Base-by-base conservation (phyloP, 1,284 basidiomycete genomes). In the Tranzscheliella williamsii region DNA sequence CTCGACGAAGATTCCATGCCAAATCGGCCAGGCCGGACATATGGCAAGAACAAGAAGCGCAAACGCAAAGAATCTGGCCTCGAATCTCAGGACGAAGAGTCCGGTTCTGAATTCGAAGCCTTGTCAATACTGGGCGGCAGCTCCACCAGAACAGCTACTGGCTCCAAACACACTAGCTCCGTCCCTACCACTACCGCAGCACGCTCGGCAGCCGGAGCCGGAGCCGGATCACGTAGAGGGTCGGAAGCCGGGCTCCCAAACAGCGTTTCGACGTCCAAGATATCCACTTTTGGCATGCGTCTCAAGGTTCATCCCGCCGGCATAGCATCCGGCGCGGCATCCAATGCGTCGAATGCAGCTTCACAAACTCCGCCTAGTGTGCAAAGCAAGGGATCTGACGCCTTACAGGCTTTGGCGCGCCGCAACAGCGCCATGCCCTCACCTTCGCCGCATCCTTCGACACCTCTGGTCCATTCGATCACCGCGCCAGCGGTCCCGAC, bases 1-100 rank as follows among this genome's bases (percentile, higher is more conserved):
- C 43, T 65, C 13, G 62, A 65, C 29, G 62, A 65, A 33, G 66
- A 68, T n/a, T 61, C 62, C 17, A 49, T 60, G 35, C 65, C 65
- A 4, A 58, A 51, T 32, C 44, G 65, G n/a, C 68, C 68, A 7
- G 65, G 65, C 18, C 47, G 66, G 4, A 58, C 62, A 11, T 67
- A 64, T 26, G 46, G 36, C 12, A 68, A 54, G 41, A 58, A 68
- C 39, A 67, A 61, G 48, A 67, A 64, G 35, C 60, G 62, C 33
- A 61, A 48, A 30, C 49, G 51, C 4, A 64, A 54, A 23, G 55
- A 58, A 9, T 46, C 47, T 18, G 46, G 42, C 20, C 42, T 39
- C 24, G 66, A 68, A 16, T 64, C 56, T 13, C 40, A 57, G 12
- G 53, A 60, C 5, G 62, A 61, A 23, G 67, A 64, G 15, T 56